Percentiles rank a stretch among this genome's conserved stretches.
phyloP scores from a whole-genome alignment of 305 asterid species.

The Solanum aculeatissimum region DNA sequence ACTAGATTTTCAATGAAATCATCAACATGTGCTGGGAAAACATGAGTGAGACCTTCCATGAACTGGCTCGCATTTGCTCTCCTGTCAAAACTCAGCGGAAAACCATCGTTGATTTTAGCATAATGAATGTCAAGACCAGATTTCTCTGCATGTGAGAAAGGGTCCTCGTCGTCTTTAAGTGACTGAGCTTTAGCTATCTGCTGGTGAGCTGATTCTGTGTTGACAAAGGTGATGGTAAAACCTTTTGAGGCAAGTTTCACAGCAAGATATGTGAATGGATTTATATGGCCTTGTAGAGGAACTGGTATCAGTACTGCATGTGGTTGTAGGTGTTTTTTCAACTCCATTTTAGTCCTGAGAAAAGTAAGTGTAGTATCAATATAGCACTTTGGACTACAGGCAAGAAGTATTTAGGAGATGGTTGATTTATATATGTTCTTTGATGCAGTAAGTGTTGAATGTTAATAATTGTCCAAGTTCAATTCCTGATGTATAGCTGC shows the following conservation, averaged over 20 bases:
- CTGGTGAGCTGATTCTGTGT: constrained; percentile 53
- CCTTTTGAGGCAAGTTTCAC: constrained; percentile 31
- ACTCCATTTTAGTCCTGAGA: neutral
- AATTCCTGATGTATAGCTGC: neutral
- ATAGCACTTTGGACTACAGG: neutral
- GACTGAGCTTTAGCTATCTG: constrained; percentile 38
- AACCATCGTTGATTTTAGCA: constrained; percentile 49
- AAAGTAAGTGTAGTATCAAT: neutral
- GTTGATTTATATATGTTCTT: neutral
- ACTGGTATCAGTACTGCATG: constrained; percentile 38
- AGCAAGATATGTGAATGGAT: constrained; percentile 40
- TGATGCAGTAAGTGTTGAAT: neutral
- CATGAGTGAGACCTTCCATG: constrained; percentile 38
- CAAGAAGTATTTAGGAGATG: neutral
- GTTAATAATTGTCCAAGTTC: neutral
- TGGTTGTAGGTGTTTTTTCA: constrained; percentile 9
- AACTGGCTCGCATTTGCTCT: constrained; percentile 37
- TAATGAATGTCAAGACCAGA: constrained; percentile 58
- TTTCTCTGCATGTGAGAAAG: constrained; percentile 24
- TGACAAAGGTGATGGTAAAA: constrained; percentile 47
- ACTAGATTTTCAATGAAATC: constrained; percentile 27
- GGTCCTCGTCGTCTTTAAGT: neutral
- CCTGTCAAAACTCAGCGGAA: constrained; percentile 47
- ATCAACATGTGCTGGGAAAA: constrained; percentile 39
- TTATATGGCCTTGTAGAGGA: constrained; percentile 56